Percentiles rank a stretch among this genome's conserved stretches.
These are phyloP conservation scores for Logfia minima DNA, from an alignment of 129 eudicot genomes.

Conservation along the genomic window DNA sequence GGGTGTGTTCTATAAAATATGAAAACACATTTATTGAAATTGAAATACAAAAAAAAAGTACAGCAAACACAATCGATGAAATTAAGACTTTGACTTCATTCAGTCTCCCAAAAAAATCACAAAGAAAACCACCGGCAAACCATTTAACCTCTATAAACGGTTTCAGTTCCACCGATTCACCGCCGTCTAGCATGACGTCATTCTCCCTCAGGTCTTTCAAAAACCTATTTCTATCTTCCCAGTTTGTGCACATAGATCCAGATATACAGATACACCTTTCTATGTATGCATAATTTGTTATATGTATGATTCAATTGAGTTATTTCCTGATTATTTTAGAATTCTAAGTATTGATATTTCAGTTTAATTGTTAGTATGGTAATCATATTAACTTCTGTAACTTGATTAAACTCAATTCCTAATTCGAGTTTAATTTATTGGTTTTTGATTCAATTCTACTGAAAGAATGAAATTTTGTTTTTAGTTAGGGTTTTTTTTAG, in stretches of 20 bases:
- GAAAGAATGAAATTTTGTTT: too few species aligned
- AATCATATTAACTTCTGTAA: not conserved
- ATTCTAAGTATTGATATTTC: not conserved
- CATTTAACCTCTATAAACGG: slow-evolving; percentile 4
- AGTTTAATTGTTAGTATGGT: not conserved
- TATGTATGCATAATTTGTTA: slow-evolving; percentile 20
- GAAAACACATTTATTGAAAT: slow-evolving; percentile 1
- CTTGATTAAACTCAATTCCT: too few species aligned
- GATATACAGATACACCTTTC: not conserved
- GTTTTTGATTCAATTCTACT: too few species aligned
- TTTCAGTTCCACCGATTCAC: slow-evolving; percentile 25
- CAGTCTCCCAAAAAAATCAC: slow-evolving; percentile 23
- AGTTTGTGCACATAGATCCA: slow-evolving; percentile 21
- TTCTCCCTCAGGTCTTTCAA: slow-evolving; percentile 33
- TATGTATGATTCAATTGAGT: slow-evolving; percentile 17
- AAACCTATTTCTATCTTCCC: not conserved
- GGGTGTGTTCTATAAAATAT: not conserved
- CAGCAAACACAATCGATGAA: too few species aligned
- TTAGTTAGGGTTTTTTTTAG: not conserved
- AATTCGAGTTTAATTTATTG: too few species aligned
- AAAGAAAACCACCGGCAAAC: slow-evolving; percentile 31
- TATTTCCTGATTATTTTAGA: not conserved
- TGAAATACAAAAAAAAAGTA: too few species aligned
- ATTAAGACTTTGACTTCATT: slow-evolving; percentile 30
- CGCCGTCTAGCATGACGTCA: slow-evolving; percentile 30